These are phyloP conservation scores for Hydnomerulius pinastri DNA, from an alignment of 768 basidiomycete genomes.

Conservation along the genomic window DNA sequence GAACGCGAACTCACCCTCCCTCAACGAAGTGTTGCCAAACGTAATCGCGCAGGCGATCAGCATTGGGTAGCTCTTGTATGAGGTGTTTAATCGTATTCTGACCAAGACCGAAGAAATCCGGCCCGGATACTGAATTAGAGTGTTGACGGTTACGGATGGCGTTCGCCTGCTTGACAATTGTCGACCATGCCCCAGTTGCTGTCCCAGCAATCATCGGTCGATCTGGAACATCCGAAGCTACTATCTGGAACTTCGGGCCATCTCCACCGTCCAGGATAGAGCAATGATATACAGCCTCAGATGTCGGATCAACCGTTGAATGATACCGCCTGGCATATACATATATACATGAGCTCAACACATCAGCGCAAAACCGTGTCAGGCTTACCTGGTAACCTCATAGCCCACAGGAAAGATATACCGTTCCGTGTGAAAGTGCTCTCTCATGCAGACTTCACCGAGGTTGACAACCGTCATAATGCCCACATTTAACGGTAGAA, in stretches of 20 bases:
- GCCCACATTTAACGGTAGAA: conserved; percentile 79
- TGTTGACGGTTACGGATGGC: conserved; percentile 79
- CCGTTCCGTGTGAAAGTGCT: conserved; percentile 85
- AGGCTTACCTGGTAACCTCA: conserved; percentile 69
- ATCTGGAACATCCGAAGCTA: conserved; percentile 69
- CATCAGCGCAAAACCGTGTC: background rate
- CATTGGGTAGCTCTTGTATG: conserved; percentile 80
- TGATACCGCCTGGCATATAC: conserved; percentile 61
- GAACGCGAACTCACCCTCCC: conserved; percentile 66
- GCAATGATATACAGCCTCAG: conserved; percentile 77
- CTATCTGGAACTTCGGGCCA: conserved; percentile 84
- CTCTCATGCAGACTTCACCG: conserved; percentile 77
- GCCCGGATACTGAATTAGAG: conserved; percentile 85
- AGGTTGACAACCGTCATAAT: conserved; percentile 82
- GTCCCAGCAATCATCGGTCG: conserved; percentile 81
- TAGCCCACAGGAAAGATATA: conserved; percentile 91
- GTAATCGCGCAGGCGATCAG: conserved; percentile 73
- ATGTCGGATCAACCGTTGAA: conserved; percentile 67
- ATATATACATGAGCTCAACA: conserved; percentile 6
- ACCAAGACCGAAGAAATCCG: conserved; percentile 85
- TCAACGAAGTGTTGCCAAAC: conserved; percentile 87
- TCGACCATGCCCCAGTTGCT: conserved; percentile 85
- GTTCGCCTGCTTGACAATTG: conserved; percentile 81
- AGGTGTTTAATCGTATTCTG: conserved; percentile 89
- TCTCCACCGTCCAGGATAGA: conserved; percentile 85